Base-by-base conservation (phyloP, 106 monocot genomes). In the Xerophyta viscosa region DNA sequence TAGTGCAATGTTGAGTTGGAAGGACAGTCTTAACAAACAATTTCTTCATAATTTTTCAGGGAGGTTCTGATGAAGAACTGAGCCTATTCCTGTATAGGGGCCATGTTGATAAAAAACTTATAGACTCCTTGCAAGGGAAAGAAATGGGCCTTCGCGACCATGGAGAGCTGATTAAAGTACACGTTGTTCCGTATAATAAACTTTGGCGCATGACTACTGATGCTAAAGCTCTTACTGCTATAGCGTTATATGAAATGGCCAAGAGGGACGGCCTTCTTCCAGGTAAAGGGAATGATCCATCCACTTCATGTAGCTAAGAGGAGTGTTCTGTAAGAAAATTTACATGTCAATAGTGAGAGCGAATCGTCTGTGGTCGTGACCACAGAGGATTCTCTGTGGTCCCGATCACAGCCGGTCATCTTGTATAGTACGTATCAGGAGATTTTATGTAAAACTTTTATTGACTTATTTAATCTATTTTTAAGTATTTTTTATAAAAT, bases 61-160 rank as follows among this genome's bases (percentile, higher is more conserved):
- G 98, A 37, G 98, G 90, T 19, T 90, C 77, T 62, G 98, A 98
- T 64, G 98, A 98, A 52, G 98, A 98, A 57, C 66, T 98, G 19
- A 90, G 79, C 37, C 41, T 98, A 50, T 82, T 90, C 41, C 76
- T 98, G 0, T 86, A 90, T 43, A 77, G 63, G 55, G 63, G 79
- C 13, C 62, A 52, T 55, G 98, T 67, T 2, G 71, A 76, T 8
- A 63, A 77, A 61, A 61, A 83, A 37, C 56, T 71, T 26, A 76
- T 98, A 14, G 46, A 17, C 31, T 49, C 63, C 42, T 71, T 98
- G 51, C 79, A 67, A 19, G 98, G 98, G 18, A 90, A 82, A 69
- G 76, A 86, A 46, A 86, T 67, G 66, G 98, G 98, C 6, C 77
- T 98, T 37, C 67, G 77, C 0, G 86, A 83, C 3, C 98, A 98